Evolutionary conservation across 495 filamentous ascomycete species (phyloP), one percentile per base, ranked within the genome.

Genomic region (Rhizodiscina lignyota): DNA sequence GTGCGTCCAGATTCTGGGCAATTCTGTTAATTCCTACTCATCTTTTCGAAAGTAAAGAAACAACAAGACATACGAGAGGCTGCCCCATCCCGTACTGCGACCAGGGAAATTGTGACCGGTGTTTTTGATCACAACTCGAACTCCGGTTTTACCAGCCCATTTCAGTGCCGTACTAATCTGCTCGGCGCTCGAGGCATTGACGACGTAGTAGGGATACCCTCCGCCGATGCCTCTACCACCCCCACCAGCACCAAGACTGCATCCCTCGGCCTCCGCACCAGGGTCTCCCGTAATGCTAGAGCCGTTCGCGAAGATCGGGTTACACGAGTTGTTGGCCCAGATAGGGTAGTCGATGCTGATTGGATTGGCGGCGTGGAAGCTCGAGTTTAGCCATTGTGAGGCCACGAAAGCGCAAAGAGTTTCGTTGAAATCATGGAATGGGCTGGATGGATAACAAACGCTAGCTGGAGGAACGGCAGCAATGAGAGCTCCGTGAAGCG

Each of bases 51-150:
- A 32, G 8, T 10, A 10, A 10, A 10, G 18, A 16, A 6, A 32
- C 28, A 43, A 24, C 35, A n/a, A n/a, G n/a, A n/a, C n/a, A n/a
- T n/a, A n/a, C 18, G 28, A 40, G 18, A 48, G 27, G 28, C 42
- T 42, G 12, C 42, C 35, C 19, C 42, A 45, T 11, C 38, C 45
- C 8, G 35, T 41, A 17, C 36, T 45, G 18, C 47, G 44, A 27
- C 19, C 17, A 21, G 15, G 17, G 10, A 17, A 31, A 24, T 35
- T 15, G 38, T 79, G 77, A 19, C 79, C 77, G 2, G 77, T 84
- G 42, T 79, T 81, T 60, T 77, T 78, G 34, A 80, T 61, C 0
- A 72, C 56, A 2, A 83, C 52, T 26, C 75, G 57, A 0, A 80
- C 38, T 17, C 67, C 64, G 16, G 57, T 56, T 16, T 76, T 66